A percentile compares a stretch with the other conserved stretches of the same genome.
These are phyloP conservation scores for Komagataella pseudopastoris DNA, from an alignment of 805 yeast species.

Conservation along the genomic window DNA sequence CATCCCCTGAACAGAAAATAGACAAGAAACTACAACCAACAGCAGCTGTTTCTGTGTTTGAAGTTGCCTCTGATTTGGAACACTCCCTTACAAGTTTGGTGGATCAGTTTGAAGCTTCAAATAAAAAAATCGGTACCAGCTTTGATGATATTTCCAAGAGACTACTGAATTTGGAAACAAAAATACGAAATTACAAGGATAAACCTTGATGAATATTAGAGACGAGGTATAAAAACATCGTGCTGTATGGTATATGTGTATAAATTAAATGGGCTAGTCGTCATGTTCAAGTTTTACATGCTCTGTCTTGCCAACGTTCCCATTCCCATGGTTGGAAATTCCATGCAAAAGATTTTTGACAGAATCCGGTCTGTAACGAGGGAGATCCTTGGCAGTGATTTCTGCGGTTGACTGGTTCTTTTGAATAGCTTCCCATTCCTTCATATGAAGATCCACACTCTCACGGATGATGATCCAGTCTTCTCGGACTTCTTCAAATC, in stretches of 20 bases:
- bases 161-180: neutral
- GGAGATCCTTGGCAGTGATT: conserved; percentile 3
- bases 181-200: neutral
- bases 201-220: neutral
- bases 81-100: conserved; percentile 1
- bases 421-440: conserved; percentile 91
- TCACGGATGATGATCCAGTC: neutral
- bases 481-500: conserved; percentile 1
- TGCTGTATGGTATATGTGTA: no score
- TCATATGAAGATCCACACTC: conserved; percentile 85
- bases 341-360: neutral
- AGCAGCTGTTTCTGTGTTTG: neutral
- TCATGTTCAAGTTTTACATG: neutral
- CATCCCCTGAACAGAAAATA: neutral
- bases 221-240: neutral
- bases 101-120: conserved; percentile 1
- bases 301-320: neutral
- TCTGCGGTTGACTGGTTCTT: conserved; percentile 80
- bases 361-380: neutral
- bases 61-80: conserved; percentile 1
- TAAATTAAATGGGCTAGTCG: neutral
- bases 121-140: neutral
- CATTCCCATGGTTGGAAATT: neutral
- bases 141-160: neutral
- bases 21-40: neutral